Conservation (phyloP, 1,284 basidiomycete species). For the Taiwanofungus camphoratus region DNA sequence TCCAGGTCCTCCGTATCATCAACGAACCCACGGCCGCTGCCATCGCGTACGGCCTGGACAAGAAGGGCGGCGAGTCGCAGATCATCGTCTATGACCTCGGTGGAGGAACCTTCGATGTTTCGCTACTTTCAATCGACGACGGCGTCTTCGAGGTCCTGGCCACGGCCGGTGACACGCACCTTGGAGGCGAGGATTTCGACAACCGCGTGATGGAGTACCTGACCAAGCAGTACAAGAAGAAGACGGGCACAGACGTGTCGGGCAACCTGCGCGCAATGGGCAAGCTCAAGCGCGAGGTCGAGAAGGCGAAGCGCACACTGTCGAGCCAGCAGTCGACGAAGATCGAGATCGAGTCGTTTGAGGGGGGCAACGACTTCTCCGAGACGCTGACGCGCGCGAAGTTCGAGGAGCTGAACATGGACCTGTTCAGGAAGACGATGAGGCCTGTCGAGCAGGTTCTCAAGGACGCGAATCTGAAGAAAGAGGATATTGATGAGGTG, state of each 20-base stretch:
- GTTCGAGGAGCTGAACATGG: slow-evolving; percentile 98
- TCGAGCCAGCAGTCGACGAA: slow-evolving; percentile 71
- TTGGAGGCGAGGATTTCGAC: slow-evolving; percentile 99
- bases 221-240: slow-evolving; percentile 92
- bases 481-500: slow-evolving; percentile 93
- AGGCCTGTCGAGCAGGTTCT: slow-evolving; percentile 98
- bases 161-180: slow-evolving; percentile 97
- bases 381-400: slow-evolving; percentile 97
- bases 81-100: slow-evolving; percentile 96
- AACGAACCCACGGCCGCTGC: slow-evolving; percentile 99
- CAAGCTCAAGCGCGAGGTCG: slow-evolving; percentile 97
- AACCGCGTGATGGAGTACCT: slow-evolving; percentile 94
- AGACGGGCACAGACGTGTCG: slow-evolving; percentile 86
- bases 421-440: slow-evolving; percentile 98
- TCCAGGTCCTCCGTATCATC: slow-evolving; percentile 95
- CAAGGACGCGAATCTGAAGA: slow-evolving; percentile 97
- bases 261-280: slow-evolving; percentile 88
- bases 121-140: slow-evolving; percentile 94
- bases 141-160: slow-evolving; percentile 98
- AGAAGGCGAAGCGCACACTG: slow-evolving; percentile 98
- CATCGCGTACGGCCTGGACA: slow-evolving; percentile 98
- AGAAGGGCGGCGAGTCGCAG: slow-evolving; percentile 81
- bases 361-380: slow-evolving; percentile 94
- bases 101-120: slow-evolving; percentile 85
- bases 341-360: slow-evolving; percentile 82